These are phyloP conservation scores for Ganoderma boninense DNA, from an alignment of 1,284 basidiomycete species.

Conservation along the genomic window DNA sequence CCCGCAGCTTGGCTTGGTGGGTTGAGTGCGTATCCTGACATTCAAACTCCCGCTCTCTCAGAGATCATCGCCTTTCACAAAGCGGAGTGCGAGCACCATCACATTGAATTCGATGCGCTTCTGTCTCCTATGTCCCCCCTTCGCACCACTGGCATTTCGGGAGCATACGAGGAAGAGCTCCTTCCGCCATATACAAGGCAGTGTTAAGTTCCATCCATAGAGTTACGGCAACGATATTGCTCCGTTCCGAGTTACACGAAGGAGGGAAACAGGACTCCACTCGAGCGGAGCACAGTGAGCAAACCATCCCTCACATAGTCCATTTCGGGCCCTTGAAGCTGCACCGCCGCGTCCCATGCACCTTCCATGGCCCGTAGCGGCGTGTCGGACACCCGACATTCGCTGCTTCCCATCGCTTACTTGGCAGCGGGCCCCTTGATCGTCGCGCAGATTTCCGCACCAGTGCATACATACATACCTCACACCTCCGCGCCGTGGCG, in stretches of 20 bases:
- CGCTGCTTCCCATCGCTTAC: background rate
- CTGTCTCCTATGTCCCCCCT: background rate
- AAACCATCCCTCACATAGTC: background rate
- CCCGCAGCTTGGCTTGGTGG: background rate
- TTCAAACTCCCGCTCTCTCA: background rate
- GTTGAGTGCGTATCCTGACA: background rate
- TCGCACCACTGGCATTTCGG: background rate
- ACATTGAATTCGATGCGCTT: background rate
- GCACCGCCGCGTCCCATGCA: background rate
- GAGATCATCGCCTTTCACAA: background rate
- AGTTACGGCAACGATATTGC: background rate
- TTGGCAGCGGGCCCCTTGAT: background rate
- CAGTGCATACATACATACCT: background rate
- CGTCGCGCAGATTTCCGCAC: background rate
- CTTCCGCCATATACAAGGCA: background rate
- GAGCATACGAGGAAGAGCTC: background rate
- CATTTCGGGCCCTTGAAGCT: background rate
- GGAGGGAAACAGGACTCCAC: background rate
- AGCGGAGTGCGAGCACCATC: background rate
- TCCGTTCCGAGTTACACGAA: background rate
- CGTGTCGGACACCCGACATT: background rate
- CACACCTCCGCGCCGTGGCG: background rate
- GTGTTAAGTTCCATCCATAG: background rate
- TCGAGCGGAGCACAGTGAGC: background rate
- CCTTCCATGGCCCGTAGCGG: background rate